Base-by-base conservation (phyloP, 179 eudicot species). In the Spergularia azorica region DNA sequence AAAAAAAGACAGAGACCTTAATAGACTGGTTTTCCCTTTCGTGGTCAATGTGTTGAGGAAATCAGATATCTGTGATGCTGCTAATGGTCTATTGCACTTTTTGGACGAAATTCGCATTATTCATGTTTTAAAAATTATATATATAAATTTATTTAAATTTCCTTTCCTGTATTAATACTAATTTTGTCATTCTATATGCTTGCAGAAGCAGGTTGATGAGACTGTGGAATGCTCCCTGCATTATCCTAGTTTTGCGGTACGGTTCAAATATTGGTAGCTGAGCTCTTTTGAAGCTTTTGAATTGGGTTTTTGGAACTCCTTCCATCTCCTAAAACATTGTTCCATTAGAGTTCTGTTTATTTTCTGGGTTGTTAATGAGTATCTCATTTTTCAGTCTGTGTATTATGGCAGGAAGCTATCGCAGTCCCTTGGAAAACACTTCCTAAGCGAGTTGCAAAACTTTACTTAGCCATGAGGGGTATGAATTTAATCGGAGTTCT, bases 401-500 rank as follows among this genome's bases (percentile, higher is more conserved):
- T 63, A 14, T 67, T 58, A 41, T 86, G 83, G 68, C 88, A 95
- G 97, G 97, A 90, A 80, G 93, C 98, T 54, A 80, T 85, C 76
- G 77, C 86, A 62, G 86, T 89, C 72, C 92, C 97, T 14, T 95
- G 98, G 98, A 90, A 87, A 26, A 26, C 32, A 69, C 92, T 95
- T 68, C 97, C 91, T 32, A 90, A 77, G 86, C 84, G 87, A 81
- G 75, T 86, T 69, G 78, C 97, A 18, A 89, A 89, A 84, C 89
- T 95, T 55, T 95, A 88, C 85, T 89, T 93, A 50, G 97, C 95
- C 74, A 89, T 93, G 93, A 89, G 98, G 84, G 98, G 97, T 91
- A 87, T 62, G 55, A 54, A 36, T 59, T 43, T 56, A 7, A n/a
- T 17, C 36, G 38, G 21, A 21, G 21, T 21, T 21, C 21, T 21